Percentiles rank a stretch among this genome's conserved stretches.
Conservation (phyloP, 805 yeast species). For the Teunomyces cretensis region DNA sequence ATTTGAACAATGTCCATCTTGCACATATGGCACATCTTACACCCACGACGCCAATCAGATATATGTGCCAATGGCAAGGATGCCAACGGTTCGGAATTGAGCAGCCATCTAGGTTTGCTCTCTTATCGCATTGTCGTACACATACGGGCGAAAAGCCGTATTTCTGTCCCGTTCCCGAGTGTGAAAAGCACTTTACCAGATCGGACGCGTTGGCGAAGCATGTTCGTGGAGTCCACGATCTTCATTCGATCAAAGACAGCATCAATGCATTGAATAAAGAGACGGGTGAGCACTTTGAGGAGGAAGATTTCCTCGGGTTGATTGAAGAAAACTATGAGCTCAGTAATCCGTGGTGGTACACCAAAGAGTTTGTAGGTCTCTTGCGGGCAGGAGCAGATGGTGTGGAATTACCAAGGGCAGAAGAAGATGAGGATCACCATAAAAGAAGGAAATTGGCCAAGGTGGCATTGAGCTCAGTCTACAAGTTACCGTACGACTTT, state of each 20-base stretch:
- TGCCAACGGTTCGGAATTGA: conserved; percentile 53
- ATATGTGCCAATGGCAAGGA: conserved; percentile 61
- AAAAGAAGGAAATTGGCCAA: conserved; percentile 4
- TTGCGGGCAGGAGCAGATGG: conserved; percentile 15
- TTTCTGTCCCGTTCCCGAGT: conserved; percentile 62
- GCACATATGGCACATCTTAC: conserved; percentile 13
- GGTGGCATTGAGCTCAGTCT: conserved; percentile 17
- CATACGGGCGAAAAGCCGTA: conserved; percentile 71
- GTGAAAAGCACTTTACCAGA: conserved; percentile 57
- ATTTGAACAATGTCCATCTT: conserved; percentile 31
- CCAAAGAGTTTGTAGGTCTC: conserved; percentile 25
- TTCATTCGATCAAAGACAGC: conserved; percentile 40
- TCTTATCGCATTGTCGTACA: conserved; percentile 60
- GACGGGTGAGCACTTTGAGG: conserved; percentile 20
- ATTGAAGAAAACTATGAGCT: conserved; percentile 34
- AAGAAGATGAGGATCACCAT: conserved; percentile 1
- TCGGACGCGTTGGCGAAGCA: conserved; percentile 67
- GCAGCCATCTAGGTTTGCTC: conserved; percentile 56
- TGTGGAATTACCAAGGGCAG: not conserved
- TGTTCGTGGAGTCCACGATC: conserved; percentile 58
- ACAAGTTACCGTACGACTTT: conserved; percentile 29
- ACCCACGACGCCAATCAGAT: conserved; percentile 30
- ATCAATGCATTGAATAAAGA: conserved; percentile 24
- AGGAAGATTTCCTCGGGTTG: conserved; percentile 23
- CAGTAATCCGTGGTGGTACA: conserved; percentile 45